Percentiles rank a stretch among this genome's conserved stretches.
Conservation (phyloP, 768 basidiomycete genomes). For the Pholiota molesta region DNA sequence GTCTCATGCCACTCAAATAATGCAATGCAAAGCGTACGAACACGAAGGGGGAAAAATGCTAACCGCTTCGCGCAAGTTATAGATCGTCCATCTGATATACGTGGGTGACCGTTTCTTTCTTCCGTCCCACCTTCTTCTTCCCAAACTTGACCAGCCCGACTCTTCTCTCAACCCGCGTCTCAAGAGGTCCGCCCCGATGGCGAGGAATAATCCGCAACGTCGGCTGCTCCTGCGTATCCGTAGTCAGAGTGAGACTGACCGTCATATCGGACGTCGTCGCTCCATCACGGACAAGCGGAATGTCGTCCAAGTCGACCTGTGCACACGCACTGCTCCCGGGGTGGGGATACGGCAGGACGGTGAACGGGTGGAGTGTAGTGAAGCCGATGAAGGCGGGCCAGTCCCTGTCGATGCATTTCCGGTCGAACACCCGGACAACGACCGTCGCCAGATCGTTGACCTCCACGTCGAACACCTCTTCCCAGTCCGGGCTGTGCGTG, state of each 20-base stretch:
- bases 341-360: conserved; percentile 16
- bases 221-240: conserved; percentile 11
- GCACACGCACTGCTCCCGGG: not conserved
- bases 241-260: conserved; percentile 18
- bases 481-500: conserved; percentile 22
- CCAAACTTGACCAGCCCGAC: conserved; percentile 20
- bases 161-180: conserved; percentile 12
- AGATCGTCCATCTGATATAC: conserved; percentile 18
- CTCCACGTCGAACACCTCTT: conserved; percentile 25
- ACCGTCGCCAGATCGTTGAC: conserved; percentile 22
- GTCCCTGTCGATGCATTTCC: conserved; percentile 23
- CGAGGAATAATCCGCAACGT: conserved; percentile 11
- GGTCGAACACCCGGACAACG: conserved; percentile 26
- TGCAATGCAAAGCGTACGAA: too few species aligned
- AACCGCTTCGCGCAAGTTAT: not conserved
- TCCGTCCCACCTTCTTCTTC: conserved; percentile 19
- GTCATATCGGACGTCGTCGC: conserved; percentile 16
- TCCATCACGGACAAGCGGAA: conserved; percentile 20
- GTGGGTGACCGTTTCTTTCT: conserved; percentile 20
- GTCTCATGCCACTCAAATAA: too few species aligned
- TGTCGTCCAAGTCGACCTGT: conserved; percentile 3
- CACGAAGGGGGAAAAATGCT: too few species aligned
- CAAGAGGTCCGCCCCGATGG: not conserved
- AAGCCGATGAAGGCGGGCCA: conserved; percentile 27
- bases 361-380: conserved; percentile 23